phyloP scores from a whole-genome alignment of 352 stramenopile species.

The Globisporangium irregulare region DNA sequence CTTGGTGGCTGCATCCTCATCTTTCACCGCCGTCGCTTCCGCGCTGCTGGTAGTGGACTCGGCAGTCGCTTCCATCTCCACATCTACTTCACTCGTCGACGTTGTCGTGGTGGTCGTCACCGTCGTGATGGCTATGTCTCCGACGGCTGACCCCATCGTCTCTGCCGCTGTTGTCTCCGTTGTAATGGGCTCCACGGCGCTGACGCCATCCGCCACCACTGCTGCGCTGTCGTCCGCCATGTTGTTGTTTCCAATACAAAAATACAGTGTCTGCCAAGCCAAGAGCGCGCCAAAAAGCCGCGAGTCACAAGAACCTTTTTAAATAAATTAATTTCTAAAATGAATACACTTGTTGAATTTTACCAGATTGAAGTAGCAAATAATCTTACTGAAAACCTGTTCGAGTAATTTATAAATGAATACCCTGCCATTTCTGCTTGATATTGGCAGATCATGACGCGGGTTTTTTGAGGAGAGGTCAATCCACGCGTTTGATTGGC shows the following conservation, averaged over 20 bases:
- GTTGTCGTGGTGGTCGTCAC: neutral
- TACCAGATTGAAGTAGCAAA: neutral
- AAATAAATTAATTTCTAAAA: neutral
- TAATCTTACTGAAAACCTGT: neutral
- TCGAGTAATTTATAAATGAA: neutral
- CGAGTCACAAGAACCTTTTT: neutral
- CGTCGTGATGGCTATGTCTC: neutral
- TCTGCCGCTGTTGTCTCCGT: neutral
- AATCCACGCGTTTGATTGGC: neutral
- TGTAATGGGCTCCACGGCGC: neutral
- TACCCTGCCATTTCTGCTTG: neutral
- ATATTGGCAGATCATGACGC: neutral
- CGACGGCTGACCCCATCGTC: neutral
- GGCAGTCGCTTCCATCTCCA: neutral
- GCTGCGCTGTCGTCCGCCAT: neutral
- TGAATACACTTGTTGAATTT: neutral
- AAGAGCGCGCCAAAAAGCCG: conserved; percentile 1
- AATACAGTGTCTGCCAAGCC: neutral
- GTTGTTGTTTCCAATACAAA: conserved; percentile 11
- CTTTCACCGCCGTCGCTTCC: neutral
- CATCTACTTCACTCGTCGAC: neutral
- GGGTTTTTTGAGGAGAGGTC: neutral
- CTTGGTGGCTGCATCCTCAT: neutral
- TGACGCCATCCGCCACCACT: neutral
- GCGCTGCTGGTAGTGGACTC: neutral